Base-by-base conservation (phyloP, 495 filamentous ascomycete genomes). In the Tuber indicum region DNA sequence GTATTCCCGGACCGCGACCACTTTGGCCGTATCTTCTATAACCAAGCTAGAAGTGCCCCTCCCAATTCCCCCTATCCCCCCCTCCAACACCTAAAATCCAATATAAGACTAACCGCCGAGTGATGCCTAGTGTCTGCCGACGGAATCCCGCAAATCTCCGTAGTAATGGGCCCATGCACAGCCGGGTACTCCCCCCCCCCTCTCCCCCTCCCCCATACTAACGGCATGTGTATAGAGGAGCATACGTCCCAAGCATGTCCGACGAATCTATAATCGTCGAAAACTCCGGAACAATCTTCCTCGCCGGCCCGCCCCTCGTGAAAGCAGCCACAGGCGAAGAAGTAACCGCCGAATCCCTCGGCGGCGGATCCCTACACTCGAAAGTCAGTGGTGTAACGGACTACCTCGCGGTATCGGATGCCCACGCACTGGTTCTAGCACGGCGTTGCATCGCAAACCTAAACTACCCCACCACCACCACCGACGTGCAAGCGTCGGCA, bases 21-120 rank as follows among this genome's bases (percentile, higher is more conserved):
- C 84, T 98, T 99, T 82, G 96, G 96, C 45, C 92, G 96, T 75
- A 97, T 98, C 79, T 99, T 99, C 88, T 99, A 92, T 87, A 98
- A 99, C 86, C 96, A 99, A 85, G 96, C 96, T n/a, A 88, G 93
- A 79, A 98, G 90, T 90, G 87, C 82, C 83, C 41, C n/a, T 62
- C 41, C 70, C 73, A 14, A 6, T 41, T n/a, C 10, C 23, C 14
- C n/a, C 23, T 14, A 19, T 47, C 46, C 49, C n/a, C n/a, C 52
- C 52, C 14, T 62, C 52, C 9, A 62, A 47, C 3, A 21, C 44
- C 14, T 19, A 36, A 66, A 41, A 46, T 43, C 26, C 1, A 44
- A 70, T 58, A 43, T 1, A 8, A 8, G 19, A 69, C 74, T 71
- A 70, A 76, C 36, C 19, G 10, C 1, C 21, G 32, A 73, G 43